phyloP scores from a whole-genome alignment of 2,329 filamentous ascomycete species.

The Stachybotrys chartarum region DNA sequence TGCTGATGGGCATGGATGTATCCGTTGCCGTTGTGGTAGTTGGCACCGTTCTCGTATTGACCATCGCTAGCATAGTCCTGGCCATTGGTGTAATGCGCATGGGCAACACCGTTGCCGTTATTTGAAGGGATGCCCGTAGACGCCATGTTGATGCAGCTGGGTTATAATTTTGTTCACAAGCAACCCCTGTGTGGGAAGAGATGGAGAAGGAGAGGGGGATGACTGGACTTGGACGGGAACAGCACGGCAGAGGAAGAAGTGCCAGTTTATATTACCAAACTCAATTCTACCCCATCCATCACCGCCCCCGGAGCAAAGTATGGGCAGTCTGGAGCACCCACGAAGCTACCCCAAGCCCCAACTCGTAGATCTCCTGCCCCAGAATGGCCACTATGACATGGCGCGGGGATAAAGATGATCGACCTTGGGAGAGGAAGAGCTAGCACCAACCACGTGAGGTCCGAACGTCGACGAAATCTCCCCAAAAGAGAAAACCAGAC shows the following conservation, averaged over 20 bases:
- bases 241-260: too few species aligned
- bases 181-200: too few species aligned
- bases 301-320: too few species aligned
- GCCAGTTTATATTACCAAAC: too few species aligned
- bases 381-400: neutral
- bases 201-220: too few species aligned
- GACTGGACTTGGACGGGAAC: too few species aligned
- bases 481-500: neutral
- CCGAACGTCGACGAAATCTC: neutral
- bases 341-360: neutral
- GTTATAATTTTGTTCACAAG: neutral
- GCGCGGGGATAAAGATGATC: neutral
- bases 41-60: neutral
- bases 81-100: neutral
- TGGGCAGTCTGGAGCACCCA: too few species aligned
- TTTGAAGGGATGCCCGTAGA: neutral
- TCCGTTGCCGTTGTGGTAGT: conserved; percentile 4
- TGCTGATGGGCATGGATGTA: neutral
- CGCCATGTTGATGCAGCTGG: conserved; percentile 2
- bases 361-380: neutral
- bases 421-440: neutral
- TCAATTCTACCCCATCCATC: too few species aligned
- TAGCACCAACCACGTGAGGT: neutral
- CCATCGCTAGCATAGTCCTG: neutral
- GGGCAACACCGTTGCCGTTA: neutral